Percentiles rank a stretch among this genome's conserved stretches.
Evolutionary conservation across 495 filamentous ascomycete genomes (phyloP).

Genomic region (Amphirosellinia nigrospora): DNA sequence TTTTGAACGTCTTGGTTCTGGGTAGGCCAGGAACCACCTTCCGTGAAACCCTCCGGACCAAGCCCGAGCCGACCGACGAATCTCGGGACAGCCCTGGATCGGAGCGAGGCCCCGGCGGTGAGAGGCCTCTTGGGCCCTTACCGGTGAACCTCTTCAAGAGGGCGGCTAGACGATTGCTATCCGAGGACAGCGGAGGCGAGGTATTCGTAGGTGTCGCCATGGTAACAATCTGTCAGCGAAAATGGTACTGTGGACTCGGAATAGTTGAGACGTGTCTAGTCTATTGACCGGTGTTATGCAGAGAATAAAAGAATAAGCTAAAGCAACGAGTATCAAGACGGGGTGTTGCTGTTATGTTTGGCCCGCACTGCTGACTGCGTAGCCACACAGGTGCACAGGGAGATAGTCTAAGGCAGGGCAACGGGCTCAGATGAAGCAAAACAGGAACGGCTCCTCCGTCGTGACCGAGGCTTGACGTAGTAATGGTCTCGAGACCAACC

Average conservation of each 20-base stretch:
- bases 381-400: constrained; percentile 5
- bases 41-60: constrained; percentile 64
- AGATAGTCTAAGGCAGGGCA: constrained; percentile 6
- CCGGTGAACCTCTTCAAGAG: constrained; percentile 44
- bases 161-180: constrained; percentile 35
- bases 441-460: constrained; percentile 1
- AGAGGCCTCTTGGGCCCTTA: constrained; percentile 31
- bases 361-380: constrained; percentile 8
- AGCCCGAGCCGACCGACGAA: constrained; percentile 44
- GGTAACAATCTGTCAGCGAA: constrained; percentile 6
- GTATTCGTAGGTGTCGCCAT: constrained; percentile 20
- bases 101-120: constrained; percentile 29
- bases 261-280: constrained; percentile 12
- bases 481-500: constrained; percentile 11
- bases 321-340: constrained; percentile 20
- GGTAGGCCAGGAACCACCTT: constrained; percentile 82
- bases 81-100: constrained; percentile 38
- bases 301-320: constrained; percentile 13
- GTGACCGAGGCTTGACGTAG: constrained; percentile 24
- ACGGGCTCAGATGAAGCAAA: constrained; percentile 12
- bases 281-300: constrained; percentile 14
- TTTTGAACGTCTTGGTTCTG: constrained; percentile 74
- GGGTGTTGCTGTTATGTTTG: constrained; percentile 15
- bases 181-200: constrained; percentile 29
- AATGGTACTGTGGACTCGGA: constrained; percentile 14